These are phyloP conservation scores for Silene uniflora DNA, from an alignment of 148 eudicot species.

Conservation along the genomic window DNA sequence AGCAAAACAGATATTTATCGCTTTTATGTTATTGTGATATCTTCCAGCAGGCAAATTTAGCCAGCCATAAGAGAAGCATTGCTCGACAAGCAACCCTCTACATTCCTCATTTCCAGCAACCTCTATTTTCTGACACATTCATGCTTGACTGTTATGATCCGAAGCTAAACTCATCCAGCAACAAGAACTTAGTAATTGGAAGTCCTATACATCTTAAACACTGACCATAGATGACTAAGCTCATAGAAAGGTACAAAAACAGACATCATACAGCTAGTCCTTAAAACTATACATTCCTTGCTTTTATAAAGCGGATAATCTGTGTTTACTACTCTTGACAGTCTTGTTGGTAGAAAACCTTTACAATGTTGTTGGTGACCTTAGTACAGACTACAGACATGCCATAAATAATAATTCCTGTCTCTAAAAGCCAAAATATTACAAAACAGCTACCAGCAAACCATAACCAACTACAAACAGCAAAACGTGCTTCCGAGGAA, in stretches of 20 bases:
- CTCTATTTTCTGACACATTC: not conserved
- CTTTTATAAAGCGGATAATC: not conserved
- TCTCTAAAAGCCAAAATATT: not conserved
- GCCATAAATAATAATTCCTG: not conserved
- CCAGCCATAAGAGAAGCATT: not conserved
- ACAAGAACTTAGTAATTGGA: not conserved
- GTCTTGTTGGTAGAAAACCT: not conserved
- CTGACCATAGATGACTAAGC: slow-evolving; percentile 2
- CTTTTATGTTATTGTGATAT: not conserved
- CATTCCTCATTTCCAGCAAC: not conserved
- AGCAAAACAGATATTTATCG: not conserved
- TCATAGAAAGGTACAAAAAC: not conserved
- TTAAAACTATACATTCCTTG: not conserved
- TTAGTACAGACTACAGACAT: not conserved
- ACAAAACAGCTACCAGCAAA: not conserved
- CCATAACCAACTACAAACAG: not conserved
- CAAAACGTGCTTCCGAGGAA: not conserved
- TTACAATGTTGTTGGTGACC: not conserved
- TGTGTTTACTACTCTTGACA: not conserved
- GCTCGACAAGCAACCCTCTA: not conserved
- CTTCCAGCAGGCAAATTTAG: not conserved
- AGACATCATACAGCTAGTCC: not conserved
- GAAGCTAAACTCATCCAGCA: slow-evolving; percentile 1
- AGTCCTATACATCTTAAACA: not conserved
- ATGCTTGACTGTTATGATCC: not conserved